Evolutionary conservation across 768 basidiomycete species (phyloP).

Genomic region (Psilocybe azurescens): DNA sequence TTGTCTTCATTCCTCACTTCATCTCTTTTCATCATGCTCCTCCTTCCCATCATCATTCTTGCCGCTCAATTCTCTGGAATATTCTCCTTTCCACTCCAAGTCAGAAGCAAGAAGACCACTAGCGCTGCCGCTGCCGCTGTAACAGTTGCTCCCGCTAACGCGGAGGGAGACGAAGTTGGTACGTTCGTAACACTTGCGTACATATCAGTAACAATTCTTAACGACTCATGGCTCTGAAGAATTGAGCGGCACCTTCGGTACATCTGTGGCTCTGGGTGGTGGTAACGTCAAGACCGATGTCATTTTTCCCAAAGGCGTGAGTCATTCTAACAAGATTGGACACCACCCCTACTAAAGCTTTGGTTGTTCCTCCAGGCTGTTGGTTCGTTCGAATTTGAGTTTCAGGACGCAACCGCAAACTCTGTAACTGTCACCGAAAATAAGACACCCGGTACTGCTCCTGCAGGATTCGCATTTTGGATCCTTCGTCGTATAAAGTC

Average conservation of each 20-base stretch:
- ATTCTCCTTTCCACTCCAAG: not conserved
- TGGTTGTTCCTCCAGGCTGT: not conserved
- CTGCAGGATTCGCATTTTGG: constrained; percentile 17
- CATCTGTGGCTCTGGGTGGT: constrained; percentile 13
- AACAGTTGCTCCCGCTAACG: not conserved
- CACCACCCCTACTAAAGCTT: not conserved
- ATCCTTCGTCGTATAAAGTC: constrained; percentile 15
- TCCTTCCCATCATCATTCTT: not conserved
- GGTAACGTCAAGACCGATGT: constrained; percentile 15
- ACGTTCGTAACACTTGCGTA: not conserved
- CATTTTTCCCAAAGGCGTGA: constrained; percentile 12
- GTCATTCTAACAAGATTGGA: not conserved
- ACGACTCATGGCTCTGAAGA: not conserved
- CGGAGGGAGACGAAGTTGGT: constrained; percentile 4
- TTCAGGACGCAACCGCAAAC: constrained; percentile 15
- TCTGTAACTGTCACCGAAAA: constrained; percentile 18
- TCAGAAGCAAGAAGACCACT: not conserved
- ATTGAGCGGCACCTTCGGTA: constrained; percentile 8
- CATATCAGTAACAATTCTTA: not conserved
- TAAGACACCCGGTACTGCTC: constrained; percentile 12
- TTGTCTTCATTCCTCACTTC: not conserved
- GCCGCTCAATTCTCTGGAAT: constrained; percentile 2
- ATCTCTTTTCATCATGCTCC: not conserved
- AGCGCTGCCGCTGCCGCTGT: not conserved
- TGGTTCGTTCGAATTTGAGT: constrained; percentile 18